phyloP scores from a whole-genome alignment of 2,329 filamentous ascomycete genomes.

The Lachnellula arida region DNA sequence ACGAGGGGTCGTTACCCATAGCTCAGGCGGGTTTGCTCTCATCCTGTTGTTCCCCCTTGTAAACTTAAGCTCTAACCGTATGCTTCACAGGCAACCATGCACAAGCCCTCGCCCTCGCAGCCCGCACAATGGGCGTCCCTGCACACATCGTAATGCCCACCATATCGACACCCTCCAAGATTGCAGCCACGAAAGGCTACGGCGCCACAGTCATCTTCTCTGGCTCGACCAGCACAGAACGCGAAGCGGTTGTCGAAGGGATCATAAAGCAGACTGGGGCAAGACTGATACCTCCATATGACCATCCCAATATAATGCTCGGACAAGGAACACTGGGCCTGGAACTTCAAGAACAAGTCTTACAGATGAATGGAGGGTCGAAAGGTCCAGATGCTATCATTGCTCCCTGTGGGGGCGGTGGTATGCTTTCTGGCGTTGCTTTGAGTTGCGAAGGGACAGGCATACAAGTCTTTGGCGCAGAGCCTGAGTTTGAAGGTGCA shows the following conservation, averaged over 20 bases:
- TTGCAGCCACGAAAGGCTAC: conserved; percentile 74
- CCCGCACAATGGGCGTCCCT: conserved; percentile 65
- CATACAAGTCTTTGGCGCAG: conserved; percentile 77
- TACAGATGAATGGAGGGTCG: conserved; percentile 40
- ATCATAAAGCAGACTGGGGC: conserved; percentile 70
- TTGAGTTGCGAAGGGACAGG: conserved; percentile 68
- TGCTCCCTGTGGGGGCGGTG: conserved; percentile 81
- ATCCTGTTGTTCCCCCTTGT: not conserved
- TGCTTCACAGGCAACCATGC: conserved; percentile 75
- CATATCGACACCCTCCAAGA: conserved; percentile 82
- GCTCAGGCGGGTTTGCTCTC: conserved; percentile 57
- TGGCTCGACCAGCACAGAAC: conserved; percentile 73
- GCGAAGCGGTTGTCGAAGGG: conserved; percentile 69
- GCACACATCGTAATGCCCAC: conserved; percentile 89
- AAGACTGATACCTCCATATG: conserved; percentile 80
- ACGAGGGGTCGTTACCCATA: conserved; percentile 83
- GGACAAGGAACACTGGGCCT: conserved; percentile 88
- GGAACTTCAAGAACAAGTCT: conserved; percentile 74
- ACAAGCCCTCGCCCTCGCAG: conserved; percentile 84
- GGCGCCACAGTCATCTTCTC: conserved; percentile 76
- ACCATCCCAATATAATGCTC: conserved; percentile 86
- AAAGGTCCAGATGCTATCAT: conserved; percentile 65
- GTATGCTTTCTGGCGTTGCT: conserved; percentile 79
- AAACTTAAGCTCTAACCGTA: not conserved
- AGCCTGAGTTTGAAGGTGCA: conserved; percentile 76